Evolutionary conservation across 164 flowering plant species (phyloP).

Genomic region (Dillenia suffruticosa): DNA sequence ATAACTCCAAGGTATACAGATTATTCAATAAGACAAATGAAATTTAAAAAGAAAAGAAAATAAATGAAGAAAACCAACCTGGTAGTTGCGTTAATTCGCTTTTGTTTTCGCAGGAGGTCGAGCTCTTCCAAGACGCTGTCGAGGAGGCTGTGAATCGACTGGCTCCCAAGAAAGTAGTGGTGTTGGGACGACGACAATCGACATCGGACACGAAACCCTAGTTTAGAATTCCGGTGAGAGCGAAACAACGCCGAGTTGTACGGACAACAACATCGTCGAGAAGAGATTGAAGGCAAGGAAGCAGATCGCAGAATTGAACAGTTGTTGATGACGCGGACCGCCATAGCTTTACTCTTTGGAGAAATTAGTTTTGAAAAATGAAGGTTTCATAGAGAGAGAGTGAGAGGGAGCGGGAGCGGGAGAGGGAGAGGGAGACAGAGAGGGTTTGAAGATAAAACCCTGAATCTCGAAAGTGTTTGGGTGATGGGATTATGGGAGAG

Average conservation of each 20-base stretch:
- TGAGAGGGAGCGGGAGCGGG: not conserved
- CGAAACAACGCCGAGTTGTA: constrained; percentile 13
- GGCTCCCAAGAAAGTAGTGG: constrained; percentile 6
- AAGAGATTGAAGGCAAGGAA: constrained; percentile 28
- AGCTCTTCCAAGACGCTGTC: constrained; percentile 35
- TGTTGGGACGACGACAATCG: not conserved
- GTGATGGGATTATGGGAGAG: too few relatives aligned
- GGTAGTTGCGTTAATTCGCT: constrained; percentile 26
- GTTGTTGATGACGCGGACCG: constrained; percentile 51
- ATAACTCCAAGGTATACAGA: not conserved
- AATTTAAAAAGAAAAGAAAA: not conserved
- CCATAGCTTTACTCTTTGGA: constrained; percentile 25
- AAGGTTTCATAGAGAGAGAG: not conserved
- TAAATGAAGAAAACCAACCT: constrained; percentile 24
- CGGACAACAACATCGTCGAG: constrained; percentile 24
- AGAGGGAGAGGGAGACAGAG: not conserved
- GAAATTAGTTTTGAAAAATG: not conserved
- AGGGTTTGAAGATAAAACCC: not conserved
- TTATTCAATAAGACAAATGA: not conserved
- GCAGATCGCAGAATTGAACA: constrained; percentile 45
- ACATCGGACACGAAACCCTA: constrained; percentile 11
- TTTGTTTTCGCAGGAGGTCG: constrained; percentile 9
- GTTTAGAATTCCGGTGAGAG: constrained; percentile 9
- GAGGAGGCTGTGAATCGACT: constrained; percentile 37
- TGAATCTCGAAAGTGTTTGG: not conserved